Conservation (phyloP, 768 basidiomycete species). For the Dentipellis sp. region DNA sequence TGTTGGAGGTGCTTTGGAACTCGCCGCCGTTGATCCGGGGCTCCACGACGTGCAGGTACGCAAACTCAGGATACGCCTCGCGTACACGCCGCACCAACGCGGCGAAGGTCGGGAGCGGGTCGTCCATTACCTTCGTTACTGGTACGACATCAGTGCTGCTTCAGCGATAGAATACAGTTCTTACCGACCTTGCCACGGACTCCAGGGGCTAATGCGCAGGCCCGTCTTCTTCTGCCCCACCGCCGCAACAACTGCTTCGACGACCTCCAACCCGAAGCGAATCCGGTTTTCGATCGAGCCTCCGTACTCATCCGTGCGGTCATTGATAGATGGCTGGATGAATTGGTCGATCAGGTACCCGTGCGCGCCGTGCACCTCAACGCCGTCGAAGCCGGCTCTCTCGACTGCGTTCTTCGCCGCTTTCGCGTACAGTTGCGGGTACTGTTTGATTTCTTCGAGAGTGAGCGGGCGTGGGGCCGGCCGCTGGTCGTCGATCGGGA, state of each 20-base stretch:
- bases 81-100: constrained; percentile 17
- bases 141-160: no score
- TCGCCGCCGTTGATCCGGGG: not conserved
- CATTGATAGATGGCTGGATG: constrained; percentile 27
- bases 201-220: constrained; percentile 23
- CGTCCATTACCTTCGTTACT: constrained; percentile 11
- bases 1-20: not conserved
- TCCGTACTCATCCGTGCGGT: constrained; percentile 35
- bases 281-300: constrained; percentile 35
- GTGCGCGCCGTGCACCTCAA: constrained; percentile 20
- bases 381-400: constrained; percentile 20
- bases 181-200: no score
- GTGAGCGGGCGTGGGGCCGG: constrained; percentile 11
- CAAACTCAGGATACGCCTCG: constrained; percentile 12
- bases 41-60: not conserved
- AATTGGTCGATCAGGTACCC: constrained; percentile 33
- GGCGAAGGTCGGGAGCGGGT: constrained; percentile 17
- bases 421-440: constrained; percentile 17
- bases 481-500: not conserved
- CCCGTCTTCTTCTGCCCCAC: constrained; percentile 27
- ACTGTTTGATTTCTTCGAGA: constrained; percentile 14
- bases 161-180: no score
- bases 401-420: constrained; percentile 26
- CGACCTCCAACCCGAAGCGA: constrained; percentile 29
- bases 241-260: constrained; percentile 24